Conservation (phyloP, 805 yeast genomes). For the Cyberlindnera bimundalis region DNA sequence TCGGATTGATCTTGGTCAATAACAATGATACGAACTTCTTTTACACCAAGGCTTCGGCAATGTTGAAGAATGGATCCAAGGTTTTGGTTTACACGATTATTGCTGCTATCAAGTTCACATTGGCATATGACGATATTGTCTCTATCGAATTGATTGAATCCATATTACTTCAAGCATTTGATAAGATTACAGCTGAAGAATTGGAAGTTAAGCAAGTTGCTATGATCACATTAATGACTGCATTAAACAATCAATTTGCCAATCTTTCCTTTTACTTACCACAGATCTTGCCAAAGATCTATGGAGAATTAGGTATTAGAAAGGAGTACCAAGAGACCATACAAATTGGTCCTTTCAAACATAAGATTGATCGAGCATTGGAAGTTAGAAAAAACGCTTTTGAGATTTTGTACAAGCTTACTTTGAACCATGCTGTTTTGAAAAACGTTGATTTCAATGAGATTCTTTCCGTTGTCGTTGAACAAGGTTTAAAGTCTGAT, state of each 20-base stretch:
- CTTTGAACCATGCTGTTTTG: conserved; percentile 23
- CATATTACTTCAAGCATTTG: conserved; percentile 21
- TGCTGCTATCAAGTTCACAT: conserved; percentile 35
- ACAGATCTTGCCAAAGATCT: conserved; percentile 46
- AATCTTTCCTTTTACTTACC: conserved; percentile 44
- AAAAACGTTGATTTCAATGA: conserved; percentile 31
- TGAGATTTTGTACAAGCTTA: conserved; percentile 60
- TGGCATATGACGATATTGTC: conserved; percentile 31
- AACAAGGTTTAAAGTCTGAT: conserved; percentile 38
- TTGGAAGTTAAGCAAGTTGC: conserved; percentile 60
- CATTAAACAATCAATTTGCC: conserved; percentile 52
- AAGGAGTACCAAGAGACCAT: conserved; percentile 59
- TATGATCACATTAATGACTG: conserved; percentile 54
- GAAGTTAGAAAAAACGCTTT: conserved; percentile 69
- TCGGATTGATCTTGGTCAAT: conserved; percentile 29
- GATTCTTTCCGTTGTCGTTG: conserved; percentile 34
- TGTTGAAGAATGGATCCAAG: conserved; percentile 20
- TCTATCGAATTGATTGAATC: conserved; percentile 25
- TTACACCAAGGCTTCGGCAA: conserved; percentile 26
- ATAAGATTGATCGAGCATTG: conserved; percentile 73
- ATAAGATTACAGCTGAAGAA: conserved; percentile 33
- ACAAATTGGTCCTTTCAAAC: conserved; percentile 86
- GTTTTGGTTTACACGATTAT: conserved; percentile 28
- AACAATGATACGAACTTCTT: conserved; percentile 30
- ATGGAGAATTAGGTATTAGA: conserved; percentile 51